Evolutionary conservation across 169 alveolate species (phyloP).

Genomic region (Plasmodium blacklocki): DNA sequence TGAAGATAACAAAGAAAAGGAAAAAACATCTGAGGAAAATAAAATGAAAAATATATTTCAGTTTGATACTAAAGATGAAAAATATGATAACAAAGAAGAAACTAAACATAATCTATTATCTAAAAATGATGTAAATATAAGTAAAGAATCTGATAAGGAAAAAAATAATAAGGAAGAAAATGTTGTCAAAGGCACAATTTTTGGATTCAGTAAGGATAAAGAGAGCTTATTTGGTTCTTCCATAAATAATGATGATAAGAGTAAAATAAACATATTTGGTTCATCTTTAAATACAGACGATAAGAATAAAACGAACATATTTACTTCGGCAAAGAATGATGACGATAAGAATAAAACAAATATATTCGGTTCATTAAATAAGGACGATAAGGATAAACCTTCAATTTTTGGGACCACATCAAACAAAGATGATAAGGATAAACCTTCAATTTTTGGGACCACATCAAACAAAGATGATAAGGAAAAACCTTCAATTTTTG

Average conservation of each 20-base stretch:
- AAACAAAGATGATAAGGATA: background rate
- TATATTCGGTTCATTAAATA: background rate
- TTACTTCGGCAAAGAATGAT: background rate
- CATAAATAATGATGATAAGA: background rate
- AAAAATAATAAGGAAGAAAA: background rate
- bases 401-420: background rate
- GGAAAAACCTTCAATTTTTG: background rate
- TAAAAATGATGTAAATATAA: background rate
- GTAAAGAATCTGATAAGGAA: slow-evolving; percentile 23
- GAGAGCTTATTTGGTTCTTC: no score
- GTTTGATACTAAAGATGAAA: background rate
- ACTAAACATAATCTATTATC: background rate
- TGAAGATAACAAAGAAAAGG: background rate
- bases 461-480: background rate
- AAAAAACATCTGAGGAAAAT: background rate
- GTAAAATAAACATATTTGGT: background rate
- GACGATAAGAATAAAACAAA: background rate
- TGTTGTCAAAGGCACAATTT: background rate
- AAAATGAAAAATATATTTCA: slow-evolving; percentile 14
- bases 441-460: background rate
- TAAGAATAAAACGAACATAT: background rate
- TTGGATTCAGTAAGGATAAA: no score
- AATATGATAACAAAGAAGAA: slow-evolving; percentile 6
- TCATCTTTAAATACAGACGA: background rate
- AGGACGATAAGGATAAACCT: background rate